Base-by-base conservation (phyloP, 306 rosid species). In the Sindora glabra region DNA sequence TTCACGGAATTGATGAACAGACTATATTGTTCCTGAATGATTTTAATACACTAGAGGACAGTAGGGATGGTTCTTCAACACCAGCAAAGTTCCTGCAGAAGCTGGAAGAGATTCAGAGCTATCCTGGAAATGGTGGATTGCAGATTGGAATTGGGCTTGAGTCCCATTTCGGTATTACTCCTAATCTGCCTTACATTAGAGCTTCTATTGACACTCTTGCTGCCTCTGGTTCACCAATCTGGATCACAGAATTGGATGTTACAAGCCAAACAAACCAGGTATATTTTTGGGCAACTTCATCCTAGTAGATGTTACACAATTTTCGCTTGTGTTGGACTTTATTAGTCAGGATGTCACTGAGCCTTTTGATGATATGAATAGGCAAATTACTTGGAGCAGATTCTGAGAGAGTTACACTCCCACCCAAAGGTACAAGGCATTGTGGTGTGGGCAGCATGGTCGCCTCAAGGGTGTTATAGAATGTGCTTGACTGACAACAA, bases 221-320 rank as follows among this genome's bases (percentile, higher is more conserved):
- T 8, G 73, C 92, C n/a, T 42, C 83, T 11, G 59, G 84, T 3
- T 69, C 56, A 0, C 84, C 96, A 4, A 56, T 90, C 64, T 91
- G 97, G 97, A 52, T 91, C 0, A 81, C 97, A 3, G 95, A 87
- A 72, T 1, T 91, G 14, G 97, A 91, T 46, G 84, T 91, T 24
- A 9, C 24, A 30, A 59, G 6, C 19, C 64, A 70, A 52, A 62
- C 72, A n/a, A 53, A 37, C 9, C 95, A 86, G 77, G 82, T 76
- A 50, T 26, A n/a, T 3, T 8, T 19, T 5, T 8, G 38, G 30
- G n/a, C n/a, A n/a, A n/a, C n/a, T n/a, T n/a, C n/a, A n/a, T n/a
- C n/a, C n/a, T n/a, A n/a, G n/a, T n/a, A n/a, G n/a, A n/a, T n/a
- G n/a, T 9, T 13, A 10, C 10, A 13, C 8, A 13, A 33, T 33